Conservation (phyloP, 2,329 filamentous ascomycete genomes). For the Fusarium sp. region DNA sequence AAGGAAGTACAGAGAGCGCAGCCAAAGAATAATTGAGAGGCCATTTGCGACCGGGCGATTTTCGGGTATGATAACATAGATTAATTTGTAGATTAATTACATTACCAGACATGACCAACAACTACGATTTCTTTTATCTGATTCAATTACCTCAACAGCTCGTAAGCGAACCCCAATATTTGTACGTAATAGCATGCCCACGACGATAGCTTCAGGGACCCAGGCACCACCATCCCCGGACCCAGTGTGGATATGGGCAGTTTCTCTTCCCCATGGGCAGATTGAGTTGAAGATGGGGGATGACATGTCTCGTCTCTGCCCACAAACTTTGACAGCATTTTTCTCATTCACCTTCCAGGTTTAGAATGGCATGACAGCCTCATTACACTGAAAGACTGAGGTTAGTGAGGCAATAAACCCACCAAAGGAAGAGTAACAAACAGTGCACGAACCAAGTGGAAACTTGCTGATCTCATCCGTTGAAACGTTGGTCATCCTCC, state of each 20-base stretch:
- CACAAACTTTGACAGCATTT: neutral
- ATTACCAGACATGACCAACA: neutral
- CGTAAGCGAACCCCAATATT: neutral
- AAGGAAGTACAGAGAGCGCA: constrained; percentile 34
- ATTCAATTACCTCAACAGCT: neutral
- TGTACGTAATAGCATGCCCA: constrained; percentile 37
- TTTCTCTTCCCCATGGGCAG: constrained; percentile 10
- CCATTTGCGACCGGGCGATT: neutral
- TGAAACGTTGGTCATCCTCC: constrained; percentile 3
- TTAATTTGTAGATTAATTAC: neutral
- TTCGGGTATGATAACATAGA: neutral
- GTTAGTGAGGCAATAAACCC: constrained; percentile 3
- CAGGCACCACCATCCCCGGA: constrained; percentile 11
- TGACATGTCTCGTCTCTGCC: neutral
- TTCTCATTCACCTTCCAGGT: neutral
- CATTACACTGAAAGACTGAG: neutral
- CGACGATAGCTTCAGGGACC: constrained; percentile 23
- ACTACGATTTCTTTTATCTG: neutral
- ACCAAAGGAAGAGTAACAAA: too few relatives aligned
- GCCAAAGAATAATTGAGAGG: constrained; percentile 2
- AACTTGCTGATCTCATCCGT: constrained; percentile 3
- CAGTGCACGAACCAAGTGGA: constrained; percentile 7
- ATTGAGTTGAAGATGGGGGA: neutral
- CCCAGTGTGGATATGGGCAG: constrained; percentile 8
- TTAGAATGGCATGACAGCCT: neutral